Base-by-base conservation (phyloP, 148 eudicot species). In the Camellia sinensis region DNA sequence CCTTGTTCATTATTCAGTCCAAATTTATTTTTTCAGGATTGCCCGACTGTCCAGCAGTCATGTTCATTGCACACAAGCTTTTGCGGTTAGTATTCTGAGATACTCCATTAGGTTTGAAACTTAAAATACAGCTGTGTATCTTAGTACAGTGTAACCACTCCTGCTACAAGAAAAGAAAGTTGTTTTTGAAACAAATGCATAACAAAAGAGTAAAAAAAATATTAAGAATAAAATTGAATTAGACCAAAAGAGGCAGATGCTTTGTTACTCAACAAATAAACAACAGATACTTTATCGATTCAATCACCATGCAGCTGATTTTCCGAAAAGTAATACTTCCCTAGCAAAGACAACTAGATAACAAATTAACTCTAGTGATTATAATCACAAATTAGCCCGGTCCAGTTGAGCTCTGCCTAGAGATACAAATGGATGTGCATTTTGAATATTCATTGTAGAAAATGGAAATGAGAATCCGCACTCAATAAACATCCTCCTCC, bases 11-110 rank as follows among this genome's bases (percentile, higher is more conserved):
- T 43, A 92, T 68, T 52, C 72, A 81, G 56, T 89, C 88, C 71
- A 89, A 57, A 19, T 86, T 86, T 10, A 83, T 41, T 79, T 84
- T 89, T 62, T 75, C 83, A 61, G 84, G 80, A 72, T 84, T 86
- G 81, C 71, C 86, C 45, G 93, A 87, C 67, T 83, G 87, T 68
- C 90, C 92, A 79, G 88, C 87, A 71, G 87, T 79, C 93, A 94
- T 89, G 87, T 89, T 87, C 84, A 84, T 79, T 14, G 86, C 85
- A 82, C 92, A 87, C 5, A 78, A 71, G 40, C 85, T 50, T 52
- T 53, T 84, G 8, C 83, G 81, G 80, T 82, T 73, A 61, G 54
- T 43, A 64, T 66, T 81, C 60, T 57, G 82, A 74, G 74, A 74
- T 21, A 71, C 19, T 54, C 74, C 64, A 73, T 80, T 78, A 62